Evolutionary conservation across 2,329 filamentous ascomycete species (phyloP).

Genomic region (Stemphylium vesicarium): DNA sequence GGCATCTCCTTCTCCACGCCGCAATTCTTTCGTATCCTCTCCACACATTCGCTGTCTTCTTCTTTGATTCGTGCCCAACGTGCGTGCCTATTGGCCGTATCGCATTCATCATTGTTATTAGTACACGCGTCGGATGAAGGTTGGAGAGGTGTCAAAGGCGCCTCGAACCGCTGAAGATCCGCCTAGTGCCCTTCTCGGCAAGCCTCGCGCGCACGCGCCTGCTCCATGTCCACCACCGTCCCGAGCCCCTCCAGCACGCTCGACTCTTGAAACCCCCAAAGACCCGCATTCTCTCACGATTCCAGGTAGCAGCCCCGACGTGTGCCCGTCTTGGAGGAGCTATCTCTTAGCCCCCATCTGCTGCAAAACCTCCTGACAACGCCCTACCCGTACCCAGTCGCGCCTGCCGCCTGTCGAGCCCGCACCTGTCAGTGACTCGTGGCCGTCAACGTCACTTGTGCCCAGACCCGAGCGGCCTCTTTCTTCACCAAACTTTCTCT

Average conservation of each 20-base stretch:
- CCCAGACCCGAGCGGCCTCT: conserved; percentile 20
- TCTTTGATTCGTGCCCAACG: not conserved
- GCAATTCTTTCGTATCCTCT: conserved; percentile 6
- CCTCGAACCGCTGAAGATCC: conserved; percentile 19
- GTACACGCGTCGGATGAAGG: conserved; percentile 13
- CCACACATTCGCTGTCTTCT: conserved; percentile 10
- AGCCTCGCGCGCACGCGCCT: conserved; percentile 42
- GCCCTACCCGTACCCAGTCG: conserved; percentile 18
- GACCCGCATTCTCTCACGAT: conserved; percentile 21
- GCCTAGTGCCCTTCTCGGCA: conserved; percentile 36
- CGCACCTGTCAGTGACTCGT: conserved; percentile 36
- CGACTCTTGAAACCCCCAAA: conserved; percentile 32
- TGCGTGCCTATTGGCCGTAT: conserved; percentile 7
- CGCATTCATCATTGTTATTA: not conserved
- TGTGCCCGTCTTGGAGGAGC: conserved; percentile 3
- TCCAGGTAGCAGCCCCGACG: conserved; percentile 5
- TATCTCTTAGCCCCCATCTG: conserved; percentile 1
- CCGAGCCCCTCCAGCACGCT: conserved; percentile 32
- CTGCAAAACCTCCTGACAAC: conserved; percentile 8
- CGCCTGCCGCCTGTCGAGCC: conserved; percentile 27
- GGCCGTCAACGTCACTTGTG: conserved; percentile 39
- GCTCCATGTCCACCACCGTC: conserved; percentile 26
- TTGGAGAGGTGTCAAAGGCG: conserved; percentile 12
- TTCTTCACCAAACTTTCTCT: conserved; percentile 1
- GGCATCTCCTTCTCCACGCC: not conserved